Evolutionary conservation across 768 basidiomycete species (phyloP).

Genomic region (Lentinula edodes): DNA sequence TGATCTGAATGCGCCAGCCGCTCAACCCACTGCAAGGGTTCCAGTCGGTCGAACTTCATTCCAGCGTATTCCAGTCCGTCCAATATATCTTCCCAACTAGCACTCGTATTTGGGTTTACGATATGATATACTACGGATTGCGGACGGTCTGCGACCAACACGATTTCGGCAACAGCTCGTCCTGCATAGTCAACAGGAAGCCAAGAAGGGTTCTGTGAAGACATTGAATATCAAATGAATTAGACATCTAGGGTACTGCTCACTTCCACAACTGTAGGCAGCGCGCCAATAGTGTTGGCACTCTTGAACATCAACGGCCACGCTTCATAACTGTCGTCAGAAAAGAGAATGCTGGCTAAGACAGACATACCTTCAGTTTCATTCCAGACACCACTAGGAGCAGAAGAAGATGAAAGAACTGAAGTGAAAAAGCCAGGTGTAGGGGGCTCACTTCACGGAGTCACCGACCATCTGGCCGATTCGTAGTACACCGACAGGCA

Average conservation of each 20-base stretch:
- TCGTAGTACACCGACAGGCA: conserved; percentile 31
- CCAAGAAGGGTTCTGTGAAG: conserved; percentile 35
- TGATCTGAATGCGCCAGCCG: conserved; percentile 27
- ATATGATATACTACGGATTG: conserved; percentile 30
- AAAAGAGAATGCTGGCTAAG: background rate
- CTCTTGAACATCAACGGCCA: conserved; percentile 41
- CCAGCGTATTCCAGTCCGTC: conserved; percentile 29
- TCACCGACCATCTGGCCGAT: conserved; percentile 58
- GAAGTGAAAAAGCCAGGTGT: background rate
- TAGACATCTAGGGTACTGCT: conserved; percentile 5
- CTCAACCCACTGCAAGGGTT: conserved; percentile 29
- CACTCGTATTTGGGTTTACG: conserved; percentile 25
- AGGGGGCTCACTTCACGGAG: conserved; percentile 22
- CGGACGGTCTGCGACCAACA: conserved; percentile 10
- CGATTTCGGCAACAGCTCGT: conserved; percentile 39
- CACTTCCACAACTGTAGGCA: conserved; percentile 25
- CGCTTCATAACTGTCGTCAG: conserved; percentile 13
- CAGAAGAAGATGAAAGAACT: no score
- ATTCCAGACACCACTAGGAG: conserved; percentile 42
- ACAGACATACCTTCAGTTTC: conserved; percentile 34
- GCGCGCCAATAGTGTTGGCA: conserved; percentile 31
- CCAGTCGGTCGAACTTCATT: conserved; percentile 33
- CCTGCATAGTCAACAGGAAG: conserved; percentile 50
- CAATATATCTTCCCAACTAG: conserved; percentile 35
- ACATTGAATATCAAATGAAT: background rate